Evolutionary conservation across 768 basidiomycete species (phyloP).

Genomic region (Trametes cubensis): DNA sequence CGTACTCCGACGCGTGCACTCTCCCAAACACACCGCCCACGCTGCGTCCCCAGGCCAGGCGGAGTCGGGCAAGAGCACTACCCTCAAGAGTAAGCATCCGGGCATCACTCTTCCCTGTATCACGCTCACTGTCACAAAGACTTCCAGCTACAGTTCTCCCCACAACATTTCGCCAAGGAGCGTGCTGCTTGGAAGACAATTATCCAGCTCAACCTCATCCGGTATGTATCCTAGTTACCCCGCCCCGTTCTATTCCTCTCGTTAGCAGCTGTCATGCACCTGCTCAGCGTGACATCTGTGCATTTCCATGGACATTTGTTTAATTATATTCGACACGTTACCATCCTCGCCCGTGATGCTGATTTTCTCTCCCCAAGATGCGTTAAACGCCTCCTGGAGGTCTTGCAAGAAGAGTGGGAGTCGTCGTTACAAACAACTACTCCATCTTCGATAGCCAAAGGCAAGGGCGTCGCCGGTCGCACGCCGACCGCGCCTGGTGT

Average conservation of each 20-base stretch:
- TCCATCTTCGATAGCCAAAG: slow-evolving; percentile 29
- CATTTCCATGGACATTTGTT: no score
- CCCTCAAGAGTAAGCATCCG: slow-evolving; percentile 34
- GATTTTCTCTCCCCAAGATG: slow-evolving; percentile 41
- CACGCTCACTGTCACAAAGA: slow-evolving; percentile 42
- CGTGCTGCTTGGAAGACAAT: slow-evolving; percentile 62
- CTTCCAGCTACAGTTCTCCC: slow-evolving; percentile 69
- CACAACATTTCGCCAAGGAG: slow-evolving; percentile 60
- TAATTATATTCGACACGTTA: no score
- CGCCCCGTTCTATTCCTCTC: neutral
- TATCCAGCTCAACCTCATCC: slow-evolving; percentile 70
- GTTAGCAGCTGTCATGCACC: no score
- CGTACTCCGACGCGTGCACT: slow-evolving; percentile 7
- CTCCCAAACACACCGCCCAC: neutral
- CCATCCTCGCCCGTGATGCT: neutral
- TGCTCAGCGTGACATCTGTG: no score
- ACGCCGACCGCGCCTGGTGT: slow-evolving; percentile 33
- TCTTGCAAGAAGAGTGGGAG: slow-evolving; percentile 51
- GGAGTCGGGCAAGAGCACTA: slow-evolving; percentile 58
- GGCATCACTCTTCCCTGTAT: neutral
- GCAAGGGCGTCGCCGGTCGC: slow-evolving; percentile 31
- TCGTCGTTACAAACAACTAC: slow-evolving; percentile 32
- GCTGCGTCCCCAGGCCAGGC: slow-evolving; percentile 49
- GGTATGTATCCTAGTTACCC: slow-evolving; percentile 39
- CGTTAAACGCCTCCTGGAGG: slow-evolving; percentile 58